Base-by-base conservation (phyloP, 768 basidiomycete species). In the Lactifluus echinatus region DNA sequence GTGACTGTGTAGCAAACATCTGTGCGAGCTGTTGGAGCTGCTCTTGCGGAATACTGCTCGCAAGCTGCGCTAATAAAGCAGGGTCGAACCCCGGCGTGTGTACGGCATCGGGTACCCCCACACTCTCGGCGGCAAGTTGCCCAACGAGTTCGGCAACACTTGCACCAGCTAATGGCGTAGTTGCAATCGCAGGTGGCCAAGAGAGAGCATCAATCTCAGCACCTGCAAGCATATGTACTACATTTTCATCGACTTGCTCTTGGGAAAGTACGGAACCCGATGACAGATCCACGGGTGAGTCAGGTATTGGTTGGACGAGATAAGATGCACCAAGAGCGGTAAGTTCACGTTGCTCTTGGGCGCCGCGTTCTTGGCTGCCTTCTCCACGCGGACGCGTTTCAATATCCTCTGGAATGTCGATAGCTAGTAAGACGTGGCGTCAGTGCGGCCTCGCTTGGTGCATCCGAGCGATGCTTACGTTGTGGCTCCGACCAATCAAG, bases 401-500 rank as follows among this genome's bases (percentile, higher is more conserved):
- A 59, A 83, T 68, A 50, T 81, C 81, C 61, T 71, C 68, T 8
- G 84, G 82, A 55, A 86, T 76, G 64, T 86, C 83, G 58, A 89
- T 70, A 37, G 73, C 88, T 89, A 66, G 47, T 64, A 64, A 33
- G 53, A 64, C 63, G 65, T 50, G 66, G 53, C 59, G 61, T 67
- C 33, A 66, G 61, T 62, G 54, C 39, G 46, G 21, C 40, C 21
- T 37, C 39, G 48, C 43, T 44, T 21, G 45, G 43, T 44, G 49
- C 23, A 64, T 53, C 45, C 50, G 56, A 53, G 48, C 45, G 55
- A 26, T 60, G 66, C 87, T 82, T 78, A 93, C 91, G 75, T 66
- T 79, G 70, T 57, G 88, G 89, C 67, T 93, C 91, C 66, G 75
- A 75, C 89, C 89, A 93, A 75, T 93, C 91, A 63, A 90, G 75